These are phyloP conservation scores for Fusarium temperatum DNA, from an alignment of 2,329 filamentous ascomycete genomes.

Conservation along the genomic window DNA sequence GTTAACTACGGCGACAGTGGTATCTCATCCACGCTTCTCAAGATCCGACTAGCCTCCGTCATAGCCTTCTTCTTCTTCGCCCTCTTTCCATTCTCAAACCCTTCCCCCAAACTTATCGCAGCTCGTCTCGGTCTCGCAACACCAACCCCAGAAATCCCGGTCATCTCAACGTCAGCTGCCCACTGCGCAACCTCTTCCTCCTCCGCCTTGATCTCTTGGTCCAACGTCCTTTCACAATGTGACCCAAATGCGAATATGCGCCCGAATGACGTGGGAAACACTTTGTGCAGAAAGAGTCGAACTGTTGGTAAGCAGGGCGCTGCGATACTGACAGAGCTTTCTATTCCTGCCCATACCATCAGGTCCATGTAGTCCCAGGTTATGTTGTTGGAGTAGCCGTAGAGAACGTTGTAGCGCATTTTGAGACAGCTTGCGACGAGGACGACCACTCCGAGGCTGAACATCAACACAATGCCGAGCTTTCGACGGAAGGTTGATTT, in stretches of 20 bases:
- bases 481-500: slow-evolving; percentile 12
- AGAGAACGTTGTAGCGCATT: slow-evolving; percentile 19
- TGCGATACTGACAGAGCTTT: slow-evolving; percentile 11
- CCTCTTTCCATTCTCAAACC: background rate
- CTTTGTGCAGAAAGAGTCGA: background rate
- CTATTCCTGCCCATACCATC: slow-evolving; percentile 13
- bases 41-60: slow-evolving; percentile 11
- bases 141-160: rapidly evolving
- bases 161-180: slow-evolving; percentile 6
- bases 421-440: slow-evolving; percentile 12
- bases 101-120: background rate
- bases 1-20: background rate
- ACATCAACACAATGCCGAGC: slow-evolving; percentile 9
- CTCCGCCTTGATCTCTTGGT: slow-evolving; percentile 14
- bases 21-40: slow-evolving; percentile 15
- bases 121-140: background rate
- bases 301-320: slow-evolving; percentile 4
- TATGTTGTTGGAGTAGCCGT: slow-evolving; percentile 4
- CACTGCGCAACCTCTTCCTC: slow-evolving; percentile 4
- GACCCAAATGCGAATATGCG: slow-evolving; percentile 12
- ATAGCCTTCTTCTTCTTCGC: background rate
- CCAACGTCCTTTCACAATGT: background rate
- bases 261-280: background rate
- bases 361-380: slow-evolving; percentile 20
- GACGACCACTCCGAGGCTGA: slow-evolving; percentile 7